These are phyloP conservation scores for Mycena olivaceomarginata DNA, from an alignment of 768 basidiomycete species.

Conservation along the genomic window DNA sequence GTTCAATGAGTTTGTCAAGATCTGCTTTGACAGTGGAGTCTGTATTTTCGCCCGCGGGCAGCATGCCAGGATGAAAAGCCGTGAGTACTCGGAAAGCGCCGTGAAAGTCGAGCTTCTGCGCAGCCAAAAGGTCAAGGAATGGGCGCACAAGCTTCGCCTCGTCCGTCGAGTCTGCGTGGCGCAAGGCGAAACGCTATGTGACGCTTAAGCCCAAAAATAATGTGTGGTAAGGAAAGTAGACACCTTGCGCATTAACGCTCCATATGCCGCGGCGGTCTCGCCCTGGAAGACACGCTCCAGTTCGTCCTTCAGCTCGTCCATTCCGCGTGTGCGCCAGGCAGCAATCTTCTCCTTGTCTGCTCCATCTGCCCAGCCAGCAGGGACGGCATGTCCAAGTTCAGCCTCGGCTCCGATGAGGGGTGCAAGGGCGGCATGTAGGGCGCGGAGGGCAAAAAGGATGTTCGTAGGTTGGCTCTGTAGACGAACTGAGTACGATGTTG, in stretches of 20 bases:
- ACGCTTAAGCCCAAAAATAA: background rate
- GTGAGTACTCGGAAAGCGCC: slow-evolving; percentile 86
- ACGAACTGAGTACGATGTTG: slow-evolving; percentile 12
- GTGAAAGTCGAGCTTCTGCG: slow-evolving; percentile 91
- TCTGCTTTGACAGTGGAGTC: slow-evolving; percentile 32
- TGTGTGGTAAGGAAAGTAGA: slow-evolving; percentile 31
- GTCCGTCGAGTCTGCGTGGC: slow-evolving; percentile 73
- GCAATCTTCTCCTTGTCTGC: slow-evolving; percentile 71
- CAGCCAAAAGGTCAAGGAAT: slow-evolving; percentile 84
- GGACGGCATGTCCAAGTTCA: slow-evolving; percentile 70
- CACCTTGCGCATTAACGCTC: slow-evolving; percentile 81
- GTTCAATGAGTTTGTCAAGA: slow-evolving; percentile 64
- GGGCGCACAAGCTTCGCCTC: slow-evolving; percentile 77
- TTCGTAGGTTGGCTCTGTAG: slow-evolving; percentile 83
- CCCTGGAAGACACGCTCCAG: slow-evolving; percentile 78
- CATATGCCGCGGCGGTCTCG: slow-evolving; percentile 79
- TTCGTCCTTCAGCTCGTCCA: slow-evolving; percentile 72
- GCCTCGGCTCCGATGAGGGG: slow-evolving; percentile 92
- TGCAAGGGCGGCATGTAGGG: slow-evolving; percentile 85
- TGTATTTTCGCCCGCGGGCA: slow-evolving; percentile 34
- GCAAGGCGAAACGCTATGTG: slow-evolving; percentile 85
- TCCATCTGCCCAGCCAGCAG: slow-evolving; percentile 79
- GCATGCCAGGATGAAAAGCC: slow-evolving; percentile 72
- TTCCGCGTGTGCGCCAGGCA: slow-evolving; percentile 77
- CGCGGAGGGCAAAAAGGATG: slow-evolving; percentile 88